phyloP scores from a whole-genome alignment of 108 stramenopile genomes.

The Cylindrotheca fusiformis region DNA sequence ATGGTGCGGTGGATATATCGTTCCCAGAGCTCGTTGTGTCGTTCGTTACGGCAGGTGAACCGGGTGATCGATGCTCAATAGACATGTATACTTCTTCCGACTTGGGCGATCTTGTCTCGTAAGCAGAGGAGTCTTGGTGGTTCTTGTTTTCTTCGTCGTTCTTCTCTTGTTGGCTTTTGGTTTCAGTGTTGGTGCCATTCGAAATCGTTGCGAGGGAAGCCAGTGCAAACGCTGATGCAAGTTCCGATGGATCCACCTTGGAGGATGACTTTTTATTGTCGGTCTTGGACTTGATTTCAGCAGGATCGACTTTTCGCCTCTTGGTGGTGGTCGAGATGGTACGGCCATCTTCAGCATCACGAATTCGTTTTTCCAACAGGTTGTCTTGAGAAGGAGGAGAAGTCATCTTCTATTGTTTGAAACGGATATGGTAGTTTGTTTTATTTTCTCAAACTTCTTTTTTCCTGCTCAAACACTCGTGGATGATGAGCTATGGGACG shows the following conservation, averaged over 20 bases:
- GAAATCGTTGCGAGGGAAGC: slow-evolving; percentile 24
- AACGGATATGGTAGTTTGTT: not conserved
- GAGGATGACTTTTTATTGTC: not conserved
- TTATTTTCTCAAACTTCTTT: too few relatives aligned
- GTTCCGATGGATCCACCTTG: slow-evolving; percentile 27
- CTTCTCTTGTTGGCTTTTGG: not conserved
- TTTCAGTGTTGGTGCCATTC: slow-evolving; percentile 4
- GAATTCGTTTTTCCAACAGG: not conserved
- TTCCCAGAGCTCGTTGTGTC: too few relatives aligned
- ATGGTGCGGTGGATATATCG: not conserved
- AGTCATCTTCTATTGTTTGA: not conserved
- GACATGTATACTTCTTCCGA: slow-evolving; percentile 11
- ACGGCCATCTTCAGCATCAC: not conserved
- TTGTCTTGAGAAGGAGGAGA: not conserved
- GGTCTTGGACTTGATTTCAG: not conserved
- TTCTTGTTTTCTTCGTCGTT: slow-evolving; percentile 9
- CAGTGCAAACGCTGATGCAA: slow-evolving; percentile 40
- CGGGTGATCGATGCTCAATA: slow-evolving; percentile 21
- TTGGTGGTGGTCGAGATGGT: not conserved
- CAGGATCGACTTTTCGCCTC: not conserved
- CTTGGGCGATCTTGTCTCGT: slow-evolving; percentile 28
- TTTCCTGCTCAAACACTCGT: too few relatives aligned
- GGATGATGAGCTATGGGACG: too few relatives aligned
- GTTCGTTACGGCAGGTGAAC: slow-evolving; percentile 1
- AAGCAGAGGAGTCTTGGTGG: slow-evolving; percentile 13